A percentile compares a stretch with the other conserved stretches of the same genome.
Conservation (phyloP, 164 flowering plant species). For the Dillenia suffruticosa region DNA sequence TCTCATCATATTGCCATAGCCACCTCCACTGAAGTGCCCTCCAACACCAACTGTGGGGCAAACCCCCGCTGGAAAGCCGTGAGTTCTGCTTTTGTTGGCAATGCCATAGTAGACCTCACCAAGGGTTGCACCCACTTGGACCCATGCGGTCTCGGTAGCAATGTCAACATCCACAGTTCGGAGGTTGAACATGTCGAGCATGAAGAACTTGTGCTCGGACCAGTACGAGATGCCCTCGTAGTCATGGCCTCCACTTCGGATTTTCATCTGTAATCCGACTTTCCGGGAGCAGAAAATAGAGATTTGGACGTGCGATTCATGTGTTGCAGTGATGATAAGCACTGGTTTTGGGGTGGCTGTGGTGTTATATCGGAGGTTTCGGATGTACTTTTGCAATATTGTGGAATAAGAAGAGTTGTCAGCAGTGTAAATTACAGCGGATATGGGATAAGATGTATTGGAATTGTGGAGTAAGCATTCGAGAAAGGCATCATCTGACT, state of each 20-base stretch:
- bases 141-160: constrained; percentile 6
- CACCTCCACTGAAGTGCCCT: constrained; percentile 10
- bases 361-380: not conserved
- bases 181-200: constrained; percentile 6
- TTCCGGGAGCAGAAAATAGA: not conserved
- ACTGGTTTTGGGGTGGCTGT: not conserved
- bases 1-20: constrained; percentile 6
- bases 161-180: not conserved
- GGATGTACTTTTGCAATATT: too few species aligned
- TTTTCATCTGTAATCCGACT: not conserved
- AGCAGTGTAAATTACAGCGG: too few species aligned
- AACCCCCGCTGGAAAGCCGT: constrained; percentile 3
- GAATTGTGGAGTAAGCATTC: too few species aligned
- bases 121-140: constrained; percentile 7
- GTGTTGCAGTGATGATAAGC: not conserved
- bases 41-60: constrained; percentile 6
- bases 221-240: constrained; percentile 12
- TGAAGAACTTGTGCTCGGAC: constrained; percentile 6
- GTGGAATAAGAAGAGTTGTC: too few species aligned
- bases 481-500: too few species aligned
- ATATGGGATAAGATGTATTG: too few species aligned
- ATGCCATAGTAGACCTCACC: constrained; percentile 9
- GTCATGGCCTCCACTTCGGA: constrained; percentile 14
- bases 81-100: not conserved
- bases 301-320: constrained; percentile 1